Percentiles rank a stretch among this genome's conserved stretches.
These are phyloP conservation scores for Psophocarpus tetragonolobus DNA, from an alignment of 306 rosid genomes.

Conservation along the genomic window DNA sequence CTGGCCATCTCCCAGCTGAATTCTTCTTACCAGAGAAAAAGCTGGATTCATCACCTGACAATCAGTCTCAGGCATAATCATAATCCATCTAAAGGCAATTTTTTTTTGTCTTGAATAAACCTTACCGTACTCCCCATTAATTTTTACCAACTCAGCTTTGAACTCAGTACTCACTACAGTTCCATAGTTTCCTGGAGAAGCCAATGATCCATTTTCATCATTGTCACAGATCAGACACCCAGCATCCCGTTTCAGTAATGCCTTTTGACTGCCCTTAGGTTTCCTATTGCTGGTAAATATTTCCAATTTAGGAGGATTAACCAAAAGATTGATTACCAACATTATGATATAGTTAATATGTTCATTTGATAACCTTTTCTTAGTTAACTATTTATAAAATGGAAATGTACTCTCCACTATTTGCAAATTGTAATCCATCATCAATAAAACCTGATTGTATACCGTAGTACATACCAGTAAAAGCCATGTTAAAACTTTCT, in stretches of 20 bases:
- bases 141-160: neutral
- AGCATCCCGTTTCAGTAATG: neutral
- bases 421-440: neutral
- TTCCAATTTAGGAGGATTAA: neutral
- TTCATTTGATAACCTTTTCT: neutral
- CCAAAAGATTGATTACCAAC: neutral
- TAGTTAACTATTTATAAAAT: neutral
- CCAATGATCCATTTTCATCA: conserved; percentile 4
- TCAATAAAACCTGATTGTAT: neutral
- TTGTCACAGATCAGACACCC: neutral
- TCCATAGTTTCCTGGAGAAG: neutral
- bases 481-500: neutral
- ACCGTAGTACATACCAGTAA: neutral
- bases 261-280: neutral
- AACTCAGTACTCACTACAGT: neutral
- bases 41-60: neutral
- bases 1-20: neutral
- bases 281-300: neutral
- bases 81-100: conserved; percentile 8
- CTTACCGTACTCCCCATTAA: neutral
- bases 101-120: neutral
- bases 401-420: neutral
- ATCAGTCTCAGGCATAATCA: neutral
- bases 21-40: neutral
- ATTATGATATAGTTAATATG: neutral